Evolutionary conservation across 106 monocot species (phyloP).

Genomic region (Dendrobium chrysotoxum): DNA sequence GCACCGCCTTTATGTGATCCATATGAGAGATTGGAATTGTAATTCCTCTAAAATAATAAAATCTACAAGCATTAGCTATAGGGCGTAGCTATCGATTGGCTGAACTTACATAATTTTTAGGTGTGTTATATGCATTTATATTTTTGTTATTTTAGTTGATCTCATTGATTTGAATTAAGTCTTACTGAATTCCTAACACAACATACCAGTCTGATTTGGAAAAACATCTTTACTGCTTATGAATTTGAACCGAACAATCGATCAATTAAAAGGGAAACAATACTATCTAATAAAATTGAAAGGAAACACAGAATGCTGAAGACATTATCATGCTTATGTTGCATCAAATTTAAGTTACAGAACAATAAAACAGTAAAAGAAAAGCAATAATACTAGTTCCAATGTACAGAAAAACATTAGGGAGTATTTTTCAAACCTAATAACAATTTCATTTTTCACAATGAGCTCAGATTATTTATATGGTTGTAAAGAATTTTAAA

Average conservation of each 20-base stretch:
- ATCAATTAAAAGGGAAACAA: neutral
- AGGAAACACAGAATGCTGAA: neutral
- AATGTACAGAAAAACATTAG: neutral
- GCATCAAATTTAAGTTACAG: neutral
- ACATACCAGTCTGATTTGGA: neutral
- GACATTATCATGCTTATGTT: neutral
- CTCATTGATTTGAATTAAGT: too few species aligned
- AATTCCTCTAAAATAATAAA: too few species aligned
- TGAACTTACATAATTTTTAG: too few species aligned
- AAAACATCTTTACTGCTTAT: neutral
- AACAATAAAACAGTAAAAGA: neutral
- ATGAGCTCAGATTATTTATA: neutral
- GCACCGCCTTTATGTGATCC: too few species aligned
- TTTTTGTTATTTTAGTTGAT: too few species aligned
- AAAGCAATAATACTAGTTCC: neutral
- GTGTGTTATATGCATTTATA: too few species aligned
- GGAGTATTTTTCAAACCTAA: neutral
- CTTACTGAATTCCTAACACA: neutral
- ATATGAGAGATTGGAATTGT: too few species aligned
- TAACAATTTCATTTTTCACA: neutral
- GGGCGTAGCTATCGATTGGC: too few species aligned
- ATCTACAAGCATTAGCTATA: too few species aligned
- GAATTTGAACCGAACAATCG: neutral
- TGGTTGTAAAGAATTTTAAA: neutral
- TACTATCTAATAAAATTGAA: neutral